Evolutionary conservation across 176 grass and related monocot genomes (phyloP).

Genomic region (Echinochloa phyllopogon): DNA sequence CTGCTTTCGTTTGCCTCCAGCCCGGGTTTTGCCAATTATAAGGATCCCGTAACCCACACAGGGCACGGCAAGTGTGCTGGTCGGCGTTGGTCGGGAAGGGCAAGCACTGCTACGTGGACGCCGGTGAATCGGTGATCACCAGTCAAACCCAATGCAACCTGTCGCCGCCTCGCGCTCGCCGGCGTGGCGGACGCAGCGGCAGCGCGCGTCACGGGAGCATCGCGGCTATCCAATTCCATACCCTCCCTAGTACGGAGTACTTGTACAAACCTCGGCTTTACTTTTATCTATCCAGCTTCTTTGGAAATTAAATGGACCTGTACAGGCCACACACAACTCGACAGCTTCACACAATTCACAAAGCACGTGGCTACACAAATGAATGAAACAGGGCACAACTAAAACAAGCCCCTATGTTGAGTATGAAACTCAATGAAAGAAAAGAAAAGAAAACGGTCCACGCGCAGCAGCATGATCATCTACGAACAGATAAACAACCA

Average conservation of each 20-base stretch:
- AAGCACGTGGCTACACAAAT: not conserved
- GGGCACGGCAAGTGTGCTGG: not conserved
- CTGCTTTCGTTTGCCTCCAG: too few relatives aligned
- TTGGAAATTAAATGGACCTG: too few relatives aligned
- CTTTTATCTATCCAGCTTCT: too few relatives aligned
- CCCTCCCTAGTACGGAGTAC: too few relatives aligned
- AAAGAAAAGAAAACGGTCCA: not conserved
- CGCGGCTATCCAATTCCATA: not conserved
- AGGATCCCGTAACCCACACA: not conserved
- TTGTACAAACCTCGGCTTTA: too few relatives aligned
- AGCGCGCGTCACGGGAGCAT: too few relatives aligned
- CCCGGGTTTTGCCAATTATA: too few relatives aligned
- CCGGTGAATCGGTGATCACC: not conserved
- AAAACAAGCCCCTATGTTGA: not conserved
- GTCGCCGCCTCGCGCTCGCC: not conserved
- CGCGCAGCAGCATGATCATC: too few relatives aligned
- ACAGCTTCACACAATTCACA: not conserved
- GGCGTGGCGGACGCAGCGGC: slow-evolving; percentile 11
- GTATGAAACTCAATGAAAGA: not conserved
- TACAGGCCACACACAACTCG: too few relatives aligned
- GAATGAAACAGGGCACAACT: not conserved
- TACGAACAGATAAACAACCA: too few relatives aligned
- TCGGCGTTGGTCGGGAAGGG: not conserved
- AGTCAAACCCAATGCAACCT: not conserved
- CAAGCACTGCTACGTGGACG: not conserved